Evolutionary conservation across 2,329 filamentous ascomycete genomes (phyloP).

Genomic region (Fusarium phyllophilum): DNA sequence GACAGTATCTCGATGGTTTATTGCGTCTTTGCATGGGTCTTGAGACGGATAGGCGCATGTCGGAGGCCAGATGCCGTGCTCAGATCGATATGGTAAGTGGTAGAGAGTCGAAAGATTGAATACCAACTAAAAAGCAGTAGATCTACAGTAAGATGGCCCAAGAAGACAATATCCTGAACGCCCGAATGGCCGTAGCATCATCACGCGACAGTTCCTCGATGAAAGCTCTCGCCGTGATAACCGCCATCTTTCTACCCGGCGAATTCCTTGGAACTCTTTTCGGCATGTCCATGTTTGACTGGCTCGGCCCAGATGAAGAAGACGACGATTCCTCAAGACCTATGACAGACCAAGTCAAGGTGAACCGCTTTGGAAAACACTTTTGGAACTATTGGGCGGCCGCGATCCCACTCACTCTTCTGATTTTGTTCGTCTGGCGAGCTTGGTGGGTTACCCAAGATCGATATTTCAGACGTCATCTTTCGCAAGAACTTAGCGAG

Average conservation of each 20-base stretch:
- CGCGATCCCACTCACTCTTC: conserved; percentile 54
- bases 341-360: conserved; percentile 16
- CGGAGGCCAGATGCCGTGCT: conserved; percentile 57
- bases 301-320: conserved; percentile 52
- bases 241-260: conserved; percentile 59
- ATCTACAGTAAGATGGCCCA: conserved; percentile 62
- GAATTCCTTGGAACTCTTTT: conserved; percentile 59
- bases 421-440: conserved; percentile 56
- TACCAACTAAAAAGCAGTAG: conserved; percentile 38
- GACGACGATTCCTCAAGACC: not conserved
- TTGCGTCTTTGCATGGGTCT: conserved; percentile 56
- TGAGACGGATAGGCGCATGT: conserved; percentile 58
- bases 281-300: conserved; percentile 60
- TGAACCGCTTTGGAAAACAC: conserved; percentile 49
- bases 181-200: conserved; percentile 53
- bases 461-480: conserved; percentile 57
- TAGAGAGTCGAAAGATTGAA: no score
- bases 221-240: conserved; percentile 60
- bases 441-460: conserved; percentile 61
- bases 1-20: conserved; percentile 58
- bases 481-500: conserved; percentile 59
- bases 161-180: conserved; percentile 59
- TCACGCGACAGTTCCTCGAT: conserved; percentile 58
- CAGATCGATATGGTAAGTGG: conserved; percentile 57
- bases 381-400: conserved; percentile 61